Evolutionary conservation across 2,329 filamentous ascomycete genomes (phyloP).

Genomic region (Onygena corvina): DNA sequence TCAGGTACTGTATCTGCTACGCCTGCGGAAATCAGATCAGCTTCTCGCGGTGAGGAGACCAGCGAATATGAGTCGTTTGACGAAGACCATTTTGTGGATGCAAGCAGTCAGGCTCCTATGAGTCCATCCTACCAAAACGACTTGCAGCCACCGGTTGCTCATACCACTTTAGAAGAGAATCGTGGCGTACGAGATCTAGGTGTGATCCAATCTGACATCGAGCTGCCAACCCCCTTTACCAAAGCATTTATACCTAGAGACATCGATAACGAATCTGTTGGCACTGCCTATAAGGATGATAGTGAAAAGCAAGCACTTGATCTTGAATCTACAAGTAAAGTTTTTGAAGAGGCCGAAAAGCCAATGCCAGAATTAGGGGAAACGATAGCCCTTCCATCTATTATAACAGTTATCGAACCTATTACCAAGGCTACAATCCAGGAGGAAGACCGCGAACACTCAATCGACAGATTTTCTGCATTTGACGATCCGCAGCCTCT

Average conservation of each 20-base stretch:
- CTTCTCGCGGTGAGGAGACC: neutral
- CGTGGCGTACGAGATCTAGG: neutral
- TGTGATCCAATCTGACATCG: neutral
- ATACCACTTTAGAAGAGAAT: neutral
- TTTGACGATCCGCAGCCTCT: no score
- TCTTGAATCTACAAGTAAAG: neutral
- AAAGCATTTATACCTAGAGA: neutral
- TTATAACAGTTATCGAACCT: no score
- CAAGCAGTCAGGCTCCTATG: constrained; percentile 1
- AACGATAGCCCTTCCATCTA: no score
- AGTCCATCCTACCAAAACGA: constrained; percentile 2
- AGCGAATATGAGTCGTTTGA: neutral
- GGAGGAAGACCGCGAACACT: constrained; percentile 9
- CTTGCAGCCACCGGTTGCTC: neutral
- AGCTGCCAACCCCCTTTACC: neutral
- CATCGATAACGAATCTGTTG: constrained; percentile 1
- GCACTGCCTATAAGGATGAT: neutral
- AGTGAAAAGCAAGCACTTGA: neutral
- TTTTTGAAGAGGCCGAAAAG: neutral
- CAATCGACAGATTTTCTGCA: no score
- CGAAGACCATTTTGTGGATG: constrained; percentile 2
- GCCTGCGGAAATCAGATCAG: neutral
- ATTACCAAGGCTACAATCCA: no score
- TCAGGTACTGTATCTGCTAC: neutral
- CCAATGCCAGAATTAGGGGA: no score